These are phyloP conservation scores for Gynandropsis gynandra DNA, from an alignment of 345 rosid species.

Conservation along the genomic window DNA sequence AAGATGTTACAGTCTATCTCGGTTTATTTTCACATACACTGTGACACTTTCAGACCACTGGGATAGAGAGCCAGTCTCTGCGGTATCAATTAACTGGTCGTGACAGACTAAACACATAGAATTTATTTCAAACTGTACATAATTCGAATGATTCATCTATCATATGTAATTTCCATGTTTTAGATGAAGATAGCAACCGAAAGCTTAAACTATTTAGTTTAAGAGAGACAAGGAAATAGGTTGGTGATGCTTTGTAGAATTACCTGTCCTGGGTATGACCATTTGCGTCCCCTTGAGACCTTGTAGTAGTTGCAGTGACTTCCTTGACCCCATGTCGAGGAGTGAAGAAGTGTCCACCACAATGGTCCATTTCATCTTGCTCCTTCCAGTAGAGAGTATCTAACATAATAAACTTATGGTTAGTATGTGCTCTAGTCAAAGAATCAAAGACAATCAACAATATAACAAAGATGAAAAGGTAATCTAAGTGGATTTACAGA, in stretches of 20 bases:
- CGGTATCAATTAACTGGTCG: too few relatives aligned
- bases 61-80: too few relatives aligned
- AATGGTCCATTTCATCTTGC: slow-evolving; percentile 61
- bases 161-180: too few relatives aligned
- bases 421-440: slow-evolving; percentile 6
- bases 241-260: background rate
- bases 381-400: slow-evolving; percentile 34
- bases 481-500: slow-evolving; percentile 35
- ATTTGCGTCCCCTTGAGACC: slow-evolving; percentile 79
- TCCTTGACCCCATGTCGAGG: slow-evolving; percentile 59
- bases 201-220: background rate
- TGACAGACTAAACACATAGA: too few relatives aligned
- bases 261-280: slow-evolving; percentile 74
- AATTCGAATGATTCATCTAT: too few relatives aligned
- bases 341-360: slow-evolving; percentile 64
- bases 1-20: too few relatives aligned
- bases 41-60: too few relatives aligned
- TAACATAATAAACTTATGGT: slow-evolving; percentile 26
- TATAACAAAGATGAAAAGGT: too few relatives aligned
- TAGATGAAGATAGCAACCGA: background rate
- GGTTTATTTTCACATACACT: too few relatives aligned
- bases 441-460: background rate
- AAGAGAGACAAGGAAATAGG: background rate
- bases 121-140: too few relatives aligned
- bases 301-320: slow-evolving; percentile 65